phyloP scores from a whole-genome alignment of 306 rosid species.

The Elaeagnus macrophylla region DNA sequence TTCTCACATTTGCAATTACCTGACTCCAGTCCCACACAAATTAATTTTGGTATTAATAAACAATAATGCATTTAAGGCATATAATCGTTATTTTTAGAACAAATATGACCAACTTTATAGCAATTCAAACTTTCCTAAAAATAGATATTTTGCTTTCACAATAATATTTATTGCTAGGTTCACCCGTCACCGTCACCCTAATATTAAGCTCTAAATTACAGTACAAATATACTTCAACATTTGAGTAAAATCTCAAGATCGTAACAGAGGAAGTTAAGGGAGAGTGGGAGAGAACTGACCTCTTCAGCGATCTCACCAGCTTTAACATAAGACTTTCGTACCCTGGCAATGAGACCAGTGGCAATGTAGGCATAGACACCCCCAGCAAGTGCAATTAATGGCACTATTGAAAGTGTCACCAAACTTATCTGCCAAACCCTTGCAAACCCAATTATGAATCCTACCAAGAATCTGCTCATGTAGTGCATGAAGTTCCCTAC shows the following conservation, averaged over 20 bases:
- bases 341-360: constrained; percentile 69
- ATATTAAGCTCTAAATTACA: too few species aligned
- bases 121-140: too few species aligned
- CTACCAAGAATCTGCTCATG: constrained; percentile 72
- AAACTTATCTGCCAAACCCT: constrained; percentile 92
- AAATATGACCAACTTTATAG: background rate
- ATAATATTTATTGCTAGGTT: too few species aligned
- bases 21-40: constrained; percentile 8
- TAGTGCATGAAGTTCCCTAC: constrained; percentile 93
- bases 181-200: too few species aligned
- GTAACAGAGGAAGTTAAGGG: background rate
- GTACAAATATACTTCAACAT: too few species aligned
- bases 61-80: background rate
- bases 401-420: constrained; percentile 84
- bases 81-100: background rate
- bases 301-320: constrained; percentile 98
- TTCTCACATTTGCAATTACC: constrained; percentile 91
- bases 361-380: constrained; percentile 81
- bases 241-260: too few species aligned
- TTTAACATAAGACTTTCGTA: constrained; percentile 68
- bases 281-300: constrained; percentile 33
- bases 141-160: too few species aligned
- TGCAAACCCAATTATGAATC: constrained; percentile 69
- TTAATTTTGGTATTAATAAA: too few species aligned
- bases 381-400: constrained; percentile 89